Evolutionary conservation across 805 yeast genomes (phyloP).

Genomic region (Sungouiella blattae): DNA sequence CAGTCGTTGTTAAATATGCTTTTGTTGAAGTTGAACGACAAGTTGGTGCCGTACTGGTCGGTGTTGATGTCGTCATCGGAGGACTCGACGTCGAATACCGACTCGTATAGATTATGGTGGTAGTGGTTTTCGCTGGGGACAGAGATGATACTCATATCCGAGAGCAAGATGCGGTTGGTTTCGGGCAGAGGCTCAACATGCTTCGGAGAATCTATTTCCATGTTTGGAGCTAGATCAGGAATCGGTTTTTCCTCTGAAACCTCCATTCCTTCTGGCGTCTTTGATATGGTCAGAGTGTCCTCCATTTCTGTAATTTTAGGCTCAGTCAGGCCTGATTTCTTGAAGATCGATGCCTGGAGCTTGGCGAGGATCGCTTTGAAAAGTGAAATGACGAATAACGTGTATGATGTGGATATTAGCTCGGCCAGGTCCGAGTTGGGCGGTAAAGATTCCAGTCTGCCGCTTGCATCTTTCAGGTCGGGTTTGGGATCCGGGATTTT

Average conservation of each 20-base stretch:
- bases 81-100: constrained; percentile 12
- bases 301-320: too few relatives aligned
- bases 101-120: constrained; percentile 6
- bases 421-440: constrained; percentile 3
- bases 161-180: background rate
- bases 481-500: too few relatives aligned
- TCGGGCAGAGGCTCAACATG: background rate
- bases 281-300: too few relatives aligned
- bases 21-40: too few relatives aligned
- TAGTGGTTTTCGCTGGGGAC: background rate
- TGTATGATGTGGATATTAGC: constrained; percentile 9
- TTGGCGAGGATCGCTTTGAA: constrained; percentile 8
- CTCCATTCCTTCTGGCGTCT: too few relatives aligned
- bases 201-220: background rate
- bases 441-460: too few relatives aligned
- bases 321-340: too few relatives aligned
- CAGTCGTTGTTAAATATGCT: too few relatives aligned
- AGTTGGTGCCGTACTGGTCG: constrained; percentile 15
- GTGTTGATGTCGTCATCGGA: constrained; percentile 11
- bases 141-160: constrained; percentile 1
- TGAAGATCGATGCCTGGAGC: too few relatives aligned
- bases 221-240: too few relatives aligned
- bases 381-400: constrained; percentile 7
- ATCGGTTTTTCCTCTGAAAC: too few relatives aligned
- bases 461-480: too few relatives aligned